A percentile compares a stretch with the other conserved stretches of the same genome.
These are phyloP conservation scores for Coniochaeta sp. DNA, from an alignment of 2,329 filamentous ascomycete species.

Conservation along the genomic window DNA sequence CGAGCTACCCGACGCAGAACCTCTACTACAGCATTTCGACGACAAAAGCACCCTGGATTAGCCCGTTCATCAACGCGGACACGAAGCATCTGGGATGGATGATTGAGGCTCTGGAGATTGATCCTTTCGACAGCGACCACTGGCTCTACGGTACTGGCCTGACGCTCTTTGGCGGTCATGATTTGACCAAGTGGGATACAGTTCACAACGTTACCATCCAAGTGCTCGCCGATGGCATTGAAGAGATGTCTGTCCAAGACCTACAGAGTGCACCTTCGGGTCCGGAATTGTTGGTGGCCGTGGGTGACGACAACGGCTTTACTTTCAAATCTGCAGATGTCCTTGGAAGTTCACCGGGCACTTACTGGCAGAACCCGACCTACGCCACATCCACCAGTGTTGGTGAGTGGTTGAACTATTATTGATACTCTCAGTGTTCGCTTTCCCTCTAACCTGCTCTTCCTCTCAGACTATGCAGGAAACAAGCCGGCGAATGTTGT, in stretches of 20 bases:
- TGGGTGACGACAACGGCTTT: slow-evolving; percentile 43
- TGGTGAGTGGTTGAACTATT: slow-evolving; percentile 8
- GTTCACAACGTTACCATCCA: slow-evolving; percentile 38
- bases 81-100: slow-evolving; percentile 51
- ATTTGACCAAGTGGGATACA: slow-evolving; percentile 48
- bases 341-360: slow-evolving; percentile 31
- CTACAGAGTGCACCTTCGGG: slow-evolving; percentile 38
- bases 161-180: slow-evolving; percentile 31
- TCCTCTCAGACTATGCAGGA: slow-evolving; percentile 30
- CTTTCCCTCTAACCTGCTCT: neutral
- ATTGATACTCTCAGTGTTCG: too few species aligned
- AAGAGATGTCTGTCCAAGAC: slow-evolving; percentile 40
- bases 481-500: slow-evolving; percentile 34
- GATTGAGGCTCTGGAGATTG: slow-evolving; percentile 51
- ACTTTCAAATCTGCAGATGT: slow-evolving; percentile 28
- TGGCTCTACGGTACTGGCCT: slow-evolving; percentile 54
- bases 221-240: slow-evolving; percentile 43
- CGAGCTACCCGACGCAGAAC: slow-evolving; percentile 34
- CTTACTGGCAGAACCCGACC: slow-evolving; percentile 35
- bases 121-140: slow-evolving; percentile 51
- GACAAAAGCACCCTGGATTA: slow-evolving; percentile 47
- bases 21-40: slow-evolving; percentile 39
- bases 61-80: slow-evolving; percentile 46
- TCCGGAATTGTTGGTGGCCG: slow-evolving; percentile 38
- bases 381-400: slow-evolving; percentile 35